Evolutionary conservation across 495 filamentous ascomycete genomes (phyloP).

Genomic region (Penicillium lividum): DNA sequence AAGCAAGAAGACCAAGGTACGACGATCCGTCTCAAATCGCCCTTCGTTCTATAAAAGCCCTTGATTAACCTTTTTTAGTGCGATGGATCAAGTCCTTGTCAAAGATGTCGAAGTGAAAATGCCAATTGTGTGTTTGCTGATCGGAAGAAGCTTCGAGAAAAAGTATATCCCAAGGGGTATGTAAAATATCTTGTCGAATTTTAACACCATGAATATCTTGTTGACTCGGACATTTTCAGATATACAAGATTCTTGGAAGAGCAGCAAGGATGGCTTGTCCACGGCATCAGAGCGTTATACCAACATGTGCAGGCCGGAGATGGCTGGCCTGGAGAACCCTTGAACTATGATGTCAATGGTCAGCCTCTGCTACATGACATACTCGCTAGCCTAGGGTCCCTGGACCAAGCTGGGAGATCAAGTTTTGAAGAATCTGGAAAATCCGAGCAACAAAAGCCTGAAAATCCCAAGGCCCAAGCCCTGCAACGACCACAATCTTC

Average conservation of each 20-base stretch:
- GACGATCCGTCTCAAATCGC: neutral
- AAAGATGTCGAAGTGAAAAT: neutral
- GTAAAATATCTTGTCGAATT: neutral
- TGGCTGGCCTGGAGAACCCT: constrained; percentile 6
- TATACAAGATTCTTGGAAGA: constrained; percentile 4
- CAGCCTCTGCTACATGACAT: constrained; percentile 1
- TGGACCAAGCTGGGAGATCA: neutral
- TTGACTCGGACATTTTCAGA: neutral
- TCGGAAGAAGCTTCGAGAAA: neutral
- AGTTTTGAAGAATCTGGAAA: neutral
- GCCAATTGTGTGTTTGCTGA: neutral
- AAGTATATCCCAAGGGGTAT: neutral
- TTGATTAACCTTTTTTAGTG: neutral
- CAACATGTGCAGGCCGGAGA: neutral
- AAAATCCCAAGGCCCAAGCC: neutral
- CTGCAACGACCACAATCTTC: neutral
- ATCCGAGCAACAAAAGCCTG: neutral
- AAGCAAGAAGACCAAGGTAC: constrained; percentile 2
- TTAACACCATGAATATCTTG: neutral
- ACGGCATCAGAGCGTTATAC: constrained; percentile 5
- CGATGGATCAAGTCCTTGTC: neutral
- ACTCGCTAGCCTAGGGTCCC: neutral
- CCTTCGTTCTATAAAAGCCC: neutral
- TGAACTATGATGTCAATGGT: neutral
- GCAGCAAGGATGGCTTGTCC: constrained; percentile 5